Conservation (phyloP, 257 asterid genomes). For the Penstemon newberryi region DNA sequence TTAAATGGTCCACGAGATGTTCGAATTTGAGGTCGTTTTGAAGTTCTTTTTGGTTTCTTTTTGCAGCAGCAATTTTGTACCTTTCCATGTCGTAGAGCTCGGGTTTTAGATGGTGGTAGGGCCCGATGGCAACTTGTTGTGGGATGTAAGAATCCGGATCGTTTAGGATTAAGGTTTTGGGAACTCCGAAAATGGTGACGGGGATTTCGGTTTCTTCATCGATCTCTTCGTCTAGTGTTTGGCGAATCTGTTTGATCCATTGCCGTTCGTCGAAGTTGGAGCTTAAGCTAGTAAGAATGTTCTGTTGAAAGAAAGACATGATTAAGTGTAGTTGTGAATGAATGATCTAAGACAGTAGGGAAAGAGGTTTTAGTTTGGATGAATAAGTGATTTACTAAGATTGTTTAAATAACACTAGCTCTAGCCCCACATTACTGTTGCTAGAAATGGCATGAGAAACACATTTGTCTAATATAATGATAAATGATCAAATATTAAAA, state of each 20-base stretch:
- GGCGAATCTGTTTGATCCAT: slow-evolving; percentile 55
- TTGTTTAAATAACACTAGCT: not conserved
- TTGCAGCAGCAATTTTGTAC: slow-evolving; percentile 59
- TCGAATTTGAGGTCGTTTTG: slow-evolving; percentile 29
- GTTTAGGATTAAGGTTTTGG: slow-evolving; percentile 35
- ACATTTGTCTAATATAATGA: too few relatives aligned
- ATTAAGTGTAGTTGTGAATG: not conserved
- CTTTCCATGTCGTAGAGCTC: slow-evolving; percentile 60
- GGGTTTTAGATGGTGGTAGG: slow-evolving; percentile 48
- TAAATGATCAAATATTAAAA: too few relatives aligned
- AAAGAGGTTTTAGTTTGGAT: not conserved
- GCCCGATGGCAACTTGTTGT: slow-evolving; percentile 60
- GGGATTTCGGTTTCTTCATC: slow-evolving; percentile 50
- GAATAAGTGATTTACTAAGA: not conserved
- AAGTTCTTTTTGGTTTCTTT: slow-evolving; percentile 38
- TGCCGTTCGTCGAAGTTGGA: slow-evolving; percentile 45
- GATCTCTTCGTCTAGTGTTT: slow-evolving; percentile 48
- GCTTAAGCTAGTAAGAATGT: slow-evolving; percentile 29
- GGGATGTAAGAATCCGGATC: slow-evolving; percentile 50
- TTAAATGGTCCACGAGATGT: slow-evolving; percentile 33
- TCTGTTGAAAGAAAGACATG: slow-evolving; percentile 37
- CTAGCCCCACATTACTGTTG: not conserved
- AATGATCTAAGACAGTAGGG: too few relatives aligned
- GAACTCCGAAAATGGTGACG: slow-evolving; percentile 56
- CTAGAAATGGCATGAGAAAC: too few relatives aligned